Base-by-base conservation (phyloP, 23 red algal genomes). In the Gracilaria gracilis region DNA sequence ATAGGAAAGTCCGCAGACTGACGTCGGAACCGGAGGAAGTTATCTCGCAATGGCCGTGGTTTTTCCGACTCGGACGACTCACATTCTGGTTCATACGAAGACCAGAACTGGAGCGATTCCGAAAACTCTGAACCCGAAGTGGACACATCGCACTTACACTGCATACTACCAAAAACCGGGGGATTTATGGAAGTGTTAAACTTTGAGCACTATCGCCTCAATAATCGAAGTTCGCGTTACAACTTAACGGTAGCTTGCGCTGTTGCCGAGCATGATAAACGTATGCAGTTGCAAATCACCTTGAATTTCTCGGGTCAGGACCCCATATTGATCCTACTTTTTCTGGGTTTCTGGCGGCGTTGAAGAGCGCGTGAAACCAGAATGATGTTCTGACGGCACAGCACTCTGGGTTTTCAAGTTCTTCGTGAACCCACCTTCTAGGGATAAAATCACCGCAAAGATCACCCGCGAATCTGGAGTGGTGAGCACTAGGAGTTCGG, bases 381-480 rank as follows among this genome's bases (percentile, higher is more conserved):
- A 85, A 85, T 53, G 57, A 32, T 39, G 36, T 69, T 61, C 19
- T 25, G 57, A 66, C 61, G 55, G 62, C 19, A 61, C 81, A 11
- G 81, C 81, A n/a, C 33, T 85, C 32, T 85, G 61, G 32, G 27
- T 38, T 31, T 85, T 85, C 61, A 50, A 47, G 36, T 85, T 85
- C 29, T 67, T 67, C 81, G 2, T 70, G 35, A 28, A 54, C 9
- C 61, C 50, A 31, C 49, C n/a, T 11, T 8, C 49, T 34, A 11
- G 9, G 29, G 55, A 44, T 12, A 4, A 4, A 2, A 29, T 83
- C 16, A 51, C 23, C 13, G 11, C 21, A 31, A 44, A 53, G 29
- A 83, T 83, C 37, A 38, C 57, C 1, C 54, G 80, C 49, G 58
- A 65, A 38, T 83, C 55, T 44, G 58, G 51, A 16, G 51, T 32